Percentiles rank a stretch among this genome's conserved stretches.
These are phyloP conservation scores for Pseudocercospora eumusae DNA, from an alignment of 2,329 filamentous ascomycete genomes.

Conservation along the genomic window DNA sequence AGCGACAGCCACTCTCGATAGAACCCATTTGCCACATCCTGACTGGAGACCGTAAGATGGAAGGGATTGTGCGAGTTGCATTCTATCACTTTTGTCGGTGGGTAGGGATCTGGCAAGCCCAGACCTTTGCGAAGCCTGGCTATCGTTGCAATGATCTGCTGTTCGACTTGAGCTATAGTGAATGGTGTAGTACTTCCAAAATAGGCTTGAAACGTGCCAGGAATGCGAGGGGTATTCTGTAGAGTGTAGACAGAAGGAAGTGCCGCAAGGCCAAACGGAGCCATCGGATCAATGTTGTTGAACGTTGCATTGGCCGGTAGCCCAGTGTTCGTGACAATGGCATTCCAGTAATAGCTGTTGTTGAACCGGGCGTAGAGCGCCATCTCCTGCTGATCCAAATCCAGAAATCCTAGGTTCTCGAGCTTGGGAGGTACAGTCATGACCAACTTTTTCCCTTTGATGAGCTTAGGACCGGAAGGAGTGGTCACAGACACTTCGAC, in stretches of 20 bases:
- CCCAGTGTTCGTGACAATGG: constrained; percentile 26
- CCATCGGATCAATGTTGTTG: constrained; percentile 22
- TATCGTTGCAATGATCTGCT: constrained; percentile 19
- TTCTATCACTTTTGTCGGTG: constrained; percentile 24
- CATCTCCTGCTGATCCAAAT: constrained; percentile 41
- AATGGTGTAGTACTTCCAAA: constrained; percentile 23
- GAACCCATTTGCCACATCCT: constrained; percentile 34
- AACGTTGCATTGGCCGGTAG: constrained; percentile 26
- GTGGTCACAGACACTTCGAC: constrained; percentile 39
- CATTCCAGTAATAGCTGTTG: constrained; percentile 35
- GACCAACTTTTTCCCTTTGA: constrained; percentile 47
- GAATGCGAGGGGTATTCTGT: constrained; percentile 9
- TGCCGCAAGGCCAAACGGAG: constrained; percentile 24
- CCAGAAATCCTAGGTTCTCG: constrained; percentile 42
- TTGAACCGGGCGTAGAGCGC: constrained; percentile 44
- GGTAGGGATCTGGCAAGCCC: background rate
- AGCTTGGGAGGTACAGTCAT: constrained; percentile 47
- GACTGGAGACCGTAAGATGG: constrained; percentile 29
- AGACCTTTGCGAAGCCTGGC: constrained; percentile 9
- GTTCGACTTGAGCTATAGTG: constrained; percentile 21
- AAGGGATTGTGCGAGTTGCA: constrained; percentile 37
- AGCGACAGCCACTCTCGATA: constrained; percentile 33
- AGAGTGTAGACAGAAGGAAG: constrained; percentile 26
- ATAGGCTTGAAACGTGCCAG: constrained; percentile 15
- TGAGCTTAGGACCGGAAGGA: constrained; percentile 36